Conservation (phyloP, 2,329 filamentous ascomycete species). For the Drechslerella dactyloides region DNA sequence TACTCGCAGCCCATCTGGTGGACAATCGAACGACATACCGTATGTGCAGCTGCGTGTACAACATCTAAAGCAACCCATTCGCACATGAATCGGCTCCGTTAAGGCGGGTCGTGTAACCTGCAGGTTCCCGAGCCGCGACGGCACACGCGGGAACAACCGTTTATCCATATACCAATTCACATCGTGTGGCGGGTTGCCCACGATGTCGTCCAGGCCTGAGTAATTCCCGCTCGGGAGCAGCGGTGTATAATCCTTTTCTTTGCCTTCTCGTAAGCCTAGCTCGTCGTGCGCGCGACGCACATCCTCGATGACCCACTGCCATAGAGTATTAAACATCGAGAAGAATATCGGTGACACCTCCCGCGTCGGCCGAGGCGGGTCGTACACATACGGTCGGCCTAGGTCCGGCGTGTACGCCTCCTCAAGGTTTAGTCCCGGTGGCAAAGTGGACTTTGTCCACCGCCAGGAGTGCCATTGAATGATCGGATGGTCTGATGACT, state of each 20-base stretch:
- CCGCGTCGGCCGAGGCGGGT: conserved; percentile 33
- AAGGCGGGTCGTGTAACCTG: conserved; percentile 41
- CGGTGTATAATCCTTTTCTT: conserved; percentile 48
- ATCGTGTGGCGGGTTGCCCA: conserved; percentile 41
- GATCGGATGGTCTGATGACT: conserved; percentile 15
- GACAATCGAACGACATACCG: conserved; percentile 34
- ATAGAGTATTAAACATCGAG: conserved; percentile 37
- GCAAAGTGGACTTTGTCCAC: conserved; percentile 22
- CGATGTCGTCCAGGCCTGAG: conserved; percentile 37
- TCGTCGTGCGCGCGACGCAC: conserved; percentile 37
- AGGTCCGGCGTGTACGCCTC: conserved; percentile 20
- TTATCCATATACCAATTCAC: conserved; percentile 46
- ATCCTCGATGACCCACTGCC: conserved; percentile 36
- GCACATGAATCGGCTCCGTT: conserved; percentile 36
- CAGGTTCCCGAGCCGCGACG: conserved; percentile 22
- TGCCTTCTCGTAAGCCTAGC: conserved; percentile 30
- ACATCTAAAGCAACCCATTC: conserved; percentile 43
- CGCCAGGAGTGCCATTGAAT: conserved; percentile 43
- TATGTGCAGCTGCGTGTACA: conserved; percentile 29
- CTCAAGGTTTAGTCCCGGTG: conserved; percentile 1
- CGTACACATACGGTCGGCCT: conserved; percentile 29
- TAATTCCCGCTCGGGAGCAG: conserved; percentile 42
- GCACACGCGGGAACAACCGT: conserved; percentile 37
- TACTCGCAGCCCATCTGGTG: conserved; percentile 29
- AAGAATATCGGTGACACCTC: conserved; percentile 24